A percentile compares a stretch with the other conserved stretches of the same genome.
phyloP scores from a whole-genome alignment of 441 rosid species.

The Syzygium malaccense region DNA sequence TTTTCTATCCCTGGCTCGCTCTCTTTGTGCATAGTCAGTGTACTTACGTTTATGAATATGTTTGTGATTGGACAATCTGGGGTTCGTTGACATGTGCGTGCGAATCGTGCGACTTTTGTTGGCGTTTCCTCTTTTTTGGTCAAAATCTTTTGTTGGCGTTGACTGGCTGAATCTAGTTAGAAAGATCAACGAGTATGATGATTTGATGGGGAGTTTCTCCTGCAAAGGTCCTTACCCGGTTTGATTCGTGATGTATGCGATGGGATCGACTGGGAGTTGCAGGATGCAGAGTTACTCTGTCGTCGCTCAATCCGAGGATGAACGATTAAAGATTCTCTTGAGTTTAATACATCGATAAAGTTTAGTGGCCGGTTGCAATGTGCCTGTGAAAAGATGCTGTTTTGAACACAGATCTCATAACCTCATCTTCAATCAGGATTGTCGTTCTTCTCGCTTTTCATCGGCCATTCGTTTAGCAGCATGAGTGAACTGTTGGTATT shows the following conservation, averaged over 20 bases:
- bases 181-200: neutral
- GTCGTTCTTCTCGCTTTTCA: neutral
- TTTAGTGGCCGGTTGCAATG: neutral
- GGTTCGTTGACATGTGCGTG: neutral
- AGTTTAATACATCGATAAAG: neutral
- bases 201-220: neutral
- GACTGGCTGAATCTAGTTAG: neutral
- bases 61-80: neutral
- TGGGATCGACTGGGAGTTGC: neutral
- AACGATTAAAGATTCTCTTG: neutral
- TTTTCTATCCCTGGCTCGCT: constrained; percentile 24
- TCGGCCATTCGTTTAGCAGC: neutral
- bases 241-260: neutral
- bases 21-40: neutral
- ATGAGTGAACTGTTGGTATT: neutral
- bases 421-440: neutral
- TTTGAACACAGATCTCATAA: neutral
- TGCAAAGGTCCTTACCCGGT: neutral
- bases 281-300: neutral
- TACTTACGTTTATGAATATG: neutral
- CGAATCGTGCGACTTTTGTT: neutral
- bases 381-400: neutral
- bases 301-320: neutral
- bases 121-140: neutral
- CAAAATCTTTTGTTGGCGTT: neutral